Evolutionary conservation across 2,329 filamentous ascomycete genomes (phyloP).

Genomic region (Xenoacremonium recifei): DNA sequence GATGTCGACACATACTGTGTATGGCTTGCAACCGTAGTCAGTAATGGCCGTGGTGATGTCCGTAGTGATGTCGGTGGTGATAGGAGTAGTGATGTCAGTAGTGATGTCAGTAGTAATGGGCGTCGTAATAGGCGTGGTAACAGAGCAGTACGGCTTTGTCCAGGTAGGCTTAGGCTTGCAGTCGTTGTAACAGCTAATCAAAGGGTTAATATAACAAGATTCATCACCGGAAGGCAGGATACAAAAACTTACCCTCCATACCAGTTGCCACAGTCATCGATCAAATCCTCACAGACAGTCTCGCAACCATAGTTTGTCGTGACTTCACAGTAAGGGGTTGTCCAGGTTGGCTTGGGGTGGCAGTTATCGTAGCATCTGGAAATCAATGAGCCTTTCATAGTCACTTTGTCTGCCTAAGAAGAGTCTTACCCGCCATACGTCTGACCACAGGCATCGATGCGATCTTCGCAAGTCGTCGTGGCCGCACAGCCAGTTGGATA

Average conservation of each 20-base stretch:
- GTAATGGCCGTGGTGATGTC: slow-evolving; percentile 11
- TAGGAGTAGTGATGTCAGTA: background rate
- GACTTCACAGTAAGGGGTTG: background rate
- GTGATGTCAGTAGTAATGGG: background rate
- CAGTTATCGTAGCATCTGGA: background rate
- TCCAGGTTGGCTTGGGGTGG: background rate
- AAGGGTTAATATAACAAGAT: background rate
- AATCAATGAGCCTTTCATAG: background rate
- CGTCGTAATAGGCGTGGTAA: background rate
- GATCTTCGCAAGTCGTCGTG: slow-evolving; percentile 4
- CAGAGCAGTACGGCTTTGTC: background rate
- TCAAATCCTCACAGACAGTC: slow-evolving; percentile 10
- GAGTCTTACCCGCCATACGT: background rate
- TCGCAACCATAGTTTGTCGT: background rate
- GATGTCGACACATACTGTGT: slow-evolving; percentile 9
- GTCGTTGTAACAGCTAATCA: slow-evolving; percentile 4
- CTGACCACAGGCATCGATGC: slow-evolving; percentile 2
- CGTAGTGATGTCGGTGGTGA: slow-evolving; percentile 5
- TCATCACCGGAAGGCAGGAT: background rate
- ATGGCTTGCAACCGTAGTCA: background rate
- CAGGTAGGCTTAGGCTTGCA: slow-evolving; percentile 3
- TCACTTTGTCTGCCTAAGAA: background rate
- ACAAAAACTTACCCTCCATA: slow-evolving; percentile 15
- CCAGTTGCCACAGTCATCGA: slow-evolving; percentile 22
- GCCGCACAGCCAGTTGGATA: no score